Evolutionary conservation across 78 protist species (phyloP).

Genomic region (Anaeramoeba ignava): DNA sequence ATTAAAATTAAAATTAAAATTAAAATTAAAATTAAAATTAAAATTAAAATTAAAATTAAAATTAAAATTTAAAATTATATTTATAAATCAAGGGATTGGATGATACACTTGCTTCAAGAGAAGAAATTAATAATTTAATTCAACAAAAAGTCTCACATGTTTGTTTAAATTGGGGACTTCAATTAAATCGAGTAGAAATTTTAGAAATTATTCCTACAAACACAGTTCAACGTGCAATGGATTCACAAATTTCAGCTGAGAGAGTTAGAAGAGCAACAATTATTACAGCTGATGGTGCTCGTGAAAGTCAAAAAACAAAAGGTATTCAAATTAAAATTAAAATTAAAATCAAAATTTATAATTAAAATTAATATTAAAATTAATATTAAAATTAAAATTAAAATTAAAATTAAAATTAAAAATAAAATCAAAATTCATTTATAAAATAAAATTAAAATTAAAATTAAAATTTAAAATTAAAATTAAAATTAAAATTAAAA

Average conservation of each 20-base stretch:
- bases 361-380: no score
- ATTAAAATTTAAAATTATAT: neutral
- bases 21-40: no score
- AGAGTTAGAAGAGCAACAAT: slow-evolving; percentile 4
- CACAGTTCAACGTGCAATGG: slow-evolving; percentile 11
- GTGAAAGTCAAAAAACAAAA: neutral
- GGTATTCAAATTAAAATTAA: no score
- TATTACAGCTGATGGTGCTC: slow-evolving; percentile 6
- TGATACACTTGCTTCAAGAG: slow-evolving; percentile 19
- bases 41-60: no score
- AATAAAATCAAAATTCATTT: no score
- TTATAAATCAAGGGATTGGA: slow-evolving; percentile 9
- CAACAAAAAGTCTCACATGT: neutral
- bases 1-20: no score
- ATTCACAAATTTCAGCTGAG: slow-evolving; percentile 15
- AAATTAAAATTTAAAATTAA: no score
- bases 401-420: no score
- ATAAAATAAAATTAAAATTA: no score
- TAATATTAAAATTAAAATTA: no score
- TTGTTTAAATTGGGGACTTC: slow-evolving; percentile 6
- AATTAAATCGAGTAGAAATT: neutral
- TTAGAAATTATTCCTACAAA: slow-evolving; percentile 11
- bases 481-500: no score
- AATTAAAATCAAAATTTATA: no score
- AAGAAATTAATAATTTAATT: slow-evolving; percentile 7